These are phyloP conservation scores for Biscogniauxia mediterranea DNA, from an alignment of 2,329 filamentous ascomycete genomes.

Conservation along the genomic window DNA sequence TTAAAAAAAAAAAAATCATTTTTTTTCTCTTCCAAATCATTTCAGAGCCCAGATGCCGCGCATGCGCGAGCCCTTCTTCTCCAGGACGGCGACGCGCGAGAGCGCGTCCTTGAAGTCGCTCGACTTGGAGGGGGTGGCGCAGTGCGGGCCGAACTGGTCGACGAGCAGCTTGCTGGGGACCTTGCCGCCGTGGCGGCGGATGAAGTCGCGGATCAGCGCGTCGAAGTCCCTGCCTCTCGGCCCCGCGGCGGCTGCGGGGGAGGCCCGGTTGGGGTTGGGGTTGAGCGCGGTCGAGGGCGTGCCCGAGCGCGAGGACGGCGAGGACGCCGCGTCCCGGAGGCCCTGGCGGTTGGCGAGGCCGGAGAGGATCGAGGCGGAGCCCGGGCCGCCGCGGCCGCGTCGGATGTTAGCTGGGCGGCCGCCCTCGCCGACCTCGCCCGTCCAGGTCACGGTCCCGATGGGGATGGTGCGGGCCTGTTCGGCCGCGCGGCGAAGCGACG, in stretches of 20 bases:
- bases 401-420: constrained; percentile 64
- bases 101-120: constrained; percentile 81
- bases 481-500: constrained; percentile 69
- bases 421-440: constrained; percentile 75
- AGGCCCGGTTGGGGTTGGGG: constrained; percentile 33
- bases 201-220: constrained; percentile 73
- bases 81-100: constrained; percentile 70
- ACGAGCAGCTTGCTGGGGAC: constrained; percentile 83
- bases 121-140: constrained; percentile 64
- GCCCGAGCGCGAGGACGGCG: constrained; percentile 19
- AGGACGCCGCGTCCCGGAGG: constrained; percentile 8
- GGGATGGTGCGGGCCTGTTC: constrained; percentile 71
- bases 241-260: constrained; percentile 22
- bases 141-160: constrained; percentile 84
- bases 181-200: constrained; percentile 72
- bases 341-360: constrained; percentile 59
- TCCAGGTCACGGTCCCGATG: constrained; percentile 90
- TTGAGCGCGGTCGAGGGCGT: constrained; percentile 33
- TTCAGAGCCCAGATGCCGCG: constrained; percentile 52
- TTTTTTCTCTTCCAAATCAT: background rate
- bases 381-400: constrained; percentile 48
- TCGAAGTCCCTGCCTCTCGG: constrained; percentile 60
- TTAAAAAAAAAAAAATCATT: too few species aligned
- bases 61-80: constrained; percentile 54
- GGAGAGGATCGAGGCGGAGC: constrained; percentile 54